Base-by-base conservation (phyloP, 2,329 filamentous ascomycete species). In the Exophiala xenobiotica region DNA sequence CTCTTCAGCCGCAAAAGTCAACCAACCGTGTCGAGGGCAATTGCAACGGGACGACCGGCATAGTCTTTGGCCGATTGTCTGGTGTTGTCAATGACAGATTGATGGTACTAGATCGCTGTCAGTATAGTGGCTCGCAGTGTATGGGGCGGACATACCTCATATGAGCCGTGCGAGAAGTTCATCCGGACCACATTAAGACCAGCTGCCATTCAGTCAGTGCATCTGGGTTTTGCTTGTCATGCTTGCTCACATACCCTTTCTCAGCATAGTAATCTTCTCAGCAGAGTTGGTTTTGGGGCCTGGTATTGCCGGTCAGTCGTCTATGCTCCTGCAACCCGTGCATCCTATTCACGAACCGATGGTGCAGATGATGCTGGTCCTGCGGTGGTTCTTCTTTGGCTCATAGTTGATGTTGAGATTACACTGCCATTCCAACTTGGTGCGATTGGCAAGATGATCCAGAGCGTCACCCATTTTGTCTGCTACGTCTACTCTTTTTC, bases 181-280 rank as follows among this genome's bases (percentile, higher is more conserved):
- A 99, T 99, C 78, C 93, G 92, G 64, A 97, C 93, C 63, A 99
- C 90, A 76, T 97, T 97, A 67, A 97, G 86, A 75, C 93, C 93
- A 61, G 86, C 87, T 77, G 60, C 62, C 48, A 50, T 38, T 11
- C 33, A 26, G 24, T 61, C 39, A 64, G 59, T 55, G 44, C 41
- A 46, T 27, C 11, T 41, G 18, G 16, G 14, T 12, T 22, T 44
- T 20, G 9, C n/a, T 16, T 16, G 33, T 18, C 6, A 35, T 14
- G 19, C 9, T 14, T 12, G 35, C 11, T n/a, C 24, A 57, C 66
- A 51, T 70, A 79, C 78, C 74, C 68, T 80, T 82, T 72, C 92
- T 89, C 66, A 99, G 88, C 72, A 85, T 82, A 77, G 97, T 97
- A 78, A 99, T 95, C 74, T 90, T 91, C 78, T 96, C 88, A 52